A percentile compares a stretch with the other conserved stretches of the same genome.
These are phyloP conservation scores for Trichodelitschia bisporula DNA, from an alignment of 495 filamentous ascomycete genomes.

Conservation along the genomic window DNA sequence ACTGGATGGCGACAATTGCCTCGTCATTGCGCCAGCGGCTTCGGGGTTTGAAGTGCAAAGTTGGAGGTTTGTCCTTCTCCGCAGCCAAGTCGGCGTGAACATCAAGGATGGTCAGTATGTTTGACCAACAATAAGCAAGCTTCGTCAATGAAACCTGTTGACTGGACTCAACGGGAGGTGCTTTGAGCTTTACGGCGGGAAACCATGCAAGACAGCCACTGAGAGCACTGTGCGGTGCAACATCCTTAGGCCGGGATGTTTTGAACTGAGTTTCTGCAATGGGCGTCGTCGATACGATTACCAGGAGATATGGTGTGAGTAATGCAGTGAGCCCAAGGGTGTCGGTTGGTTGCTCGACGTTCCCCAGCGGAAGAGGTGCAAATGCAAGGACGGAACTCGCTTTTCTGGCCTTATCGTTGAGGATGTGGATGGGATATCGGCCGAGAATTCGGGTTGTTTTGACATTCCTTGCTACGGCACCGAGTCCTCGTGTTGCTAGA, in stretches of 20 bases:
- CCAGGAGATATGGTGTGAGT: slow-evolving; percentile 83
- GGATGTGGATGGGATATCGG: slow-evolving; percentile 45
- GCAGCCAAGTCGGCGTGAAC: slow-evolving; percentile 43
- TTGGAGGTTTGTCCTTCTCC: slow-evolving; percentile 42
- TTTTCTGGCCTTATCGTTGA: slow-evolving; percentile 41
- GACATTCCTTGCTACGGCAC: slow-evolving; percentile 59
- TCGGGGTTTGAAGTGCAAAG: slow-evolving; percentile 53
- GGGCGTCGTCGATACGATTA: slow-evolving; percentile 90
- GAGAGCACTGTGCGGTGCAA: slow-evolving; percentile 69
- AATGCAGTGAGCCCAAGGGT: slow-evolving; percentile 80
- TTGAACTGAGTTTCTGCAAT: slow-evolving; percentile 93
- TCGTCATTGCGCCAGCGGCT: slow-evolving; percentile 88
- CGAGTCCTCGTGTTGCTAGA: slow-evolving; percentile 73
- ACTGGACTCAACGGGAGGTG: slow-evolving; percentile 26
- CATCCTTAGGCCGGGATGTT: slow-evolving; percentile 65
- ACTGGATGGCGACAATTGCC: slow-evolving; percentile 89
- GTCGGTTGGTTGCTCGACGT: slow-evolving; percentile 72
- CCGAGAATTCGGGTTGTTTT: slow-evolving; percentile 80
- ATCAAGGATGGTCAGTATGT: slow-evolving; percentile 77
- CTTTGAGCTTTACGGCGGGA: slow-evolving; percentile 78
- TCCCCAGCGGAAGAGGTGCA: slow-evolving; percentile 71
- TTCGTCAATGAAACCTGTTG: slow-evolving; percentile 44
- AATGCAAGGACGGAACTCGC: slow-evolving; percentile 91
- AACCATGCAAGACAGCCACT: slow-evolving; percentile 94
- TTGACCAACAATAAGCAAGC: slow-evolving; percentile 96